phyloP scores from a whole-genome alignment of 371 early-diverging fungal species.

The Haplosporangium sp. region DNA sequence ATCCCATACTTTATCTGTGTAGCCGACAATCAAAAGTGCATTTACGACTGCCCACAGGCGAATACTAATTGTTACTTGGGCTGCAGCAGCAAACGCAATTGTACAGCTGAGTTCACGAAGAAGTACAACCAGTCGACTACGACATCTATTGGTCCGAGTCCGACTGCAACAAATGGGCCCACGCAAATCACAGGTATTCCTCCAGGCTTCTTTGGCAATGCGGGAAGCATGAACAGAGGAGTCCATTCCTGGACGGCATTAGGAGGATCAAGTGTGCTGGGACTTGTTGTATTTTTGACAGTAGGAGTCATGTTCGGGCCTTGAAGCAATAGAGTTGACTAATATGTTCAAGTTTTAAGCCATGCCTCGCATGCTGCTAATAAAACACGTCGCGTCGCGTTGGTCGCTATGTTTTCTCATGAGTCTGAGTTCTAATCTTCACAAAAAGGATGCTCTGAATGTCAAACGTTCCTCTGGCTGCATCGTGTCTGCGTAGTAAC shows the following conservation, averaged over 20 bases:
- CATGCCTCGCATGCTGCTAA: too few relatives aligned
- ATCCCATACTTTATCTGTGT: slow-evolving; percentile 55
- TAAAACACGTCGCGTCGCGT: too few relatives aligned
- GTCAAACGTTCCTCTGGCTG: too few relatives aligned
- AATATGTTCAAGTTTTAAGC: too few relatives aligned
- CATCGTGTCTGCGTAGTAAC: too few relatives aligned
- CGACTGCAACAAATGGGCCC: slow-evolving; percentile 56
- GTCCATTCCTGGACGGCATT: slow-evolving; percentile 28
- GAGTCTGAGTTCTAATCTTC: too few relatives aligned
- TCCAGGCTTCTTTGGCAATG: slow-evolving; percentile 81
- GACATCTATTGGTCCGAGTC: slow-evolving; percentile 18
- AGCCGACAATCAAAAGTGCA: slow-evolving; percentile 42
- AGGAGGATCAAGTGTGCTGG: slow-evolving; percentile 43
- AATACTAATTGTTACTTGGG: slow-evolving; percentile 35
- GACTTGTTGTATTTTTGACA: slow-evolving; percentile 46
- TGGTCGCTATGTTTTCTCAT: too few relatives aligned
- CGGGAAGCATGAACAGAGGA: slow-evolving; percentile 69
- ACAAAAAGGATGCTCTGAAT: too few relatives aligned
- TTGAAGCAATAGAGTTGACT: too few relatives aligned
- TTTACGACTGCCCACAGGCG: slow-evolving; percentile 20
- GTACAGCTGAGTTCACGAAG: slow-evolving; percentile 49
- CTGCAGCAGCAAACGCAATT: slow-evolving; percentile 37
- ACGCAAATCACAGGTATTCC: slow-evolving; percentile 77
- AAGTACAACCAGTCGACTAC: slow-evolving; percentile 47
- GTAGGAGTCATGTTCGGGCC: slow-evolving; percentile 37